Evolutionary conservation across 73 alveolate genomes (phyloP), one percentile per base, ranked within the genome.

Genomic region (Stentor coeruleus): DNA sequence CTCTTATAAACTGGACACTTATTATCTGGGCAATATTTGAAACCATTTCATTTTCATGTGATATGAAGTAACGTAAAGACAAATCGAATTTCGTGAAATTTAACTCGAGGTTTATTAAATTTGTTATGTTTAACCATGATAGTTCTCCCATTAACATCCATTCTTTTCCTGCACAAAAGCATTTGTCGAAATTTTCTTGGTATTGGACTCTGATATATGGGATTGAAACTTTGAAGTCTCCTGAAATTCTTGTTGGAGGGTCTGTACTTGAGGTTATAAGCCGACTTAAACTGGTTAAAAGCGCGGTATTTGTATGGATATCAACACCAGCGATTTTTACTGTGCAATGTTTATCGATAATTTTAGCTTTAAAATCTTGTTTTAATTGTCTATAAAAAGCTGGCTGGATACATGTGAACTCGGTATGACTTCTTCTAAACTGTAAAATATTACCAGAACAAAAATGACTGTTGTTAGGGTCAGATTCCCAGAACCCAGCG

Each of bases 141-240:
- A 20, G 28, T 20, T 49, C 66, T 6, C 28, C 6, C 6, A 49
- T 49, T 49, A 49, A 49, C 66, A 49, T 49, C 66, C 66, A 49
- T 49, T 49, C 66, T 6, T 49, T 6, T 6, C 66, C 66, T 49
- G 6, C 28, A 20, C 66, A 49, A 20, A 49, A 49, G 20, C 66
- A 49, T 49, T 49, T 49, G 66, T 49, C 66, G 66, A 49, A 49
- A 20, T 11, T 49, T 49, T 49, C 66, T 49, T 49, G 66, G 66
- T 49, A 49, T 6, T 49, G 28, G 6, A 49, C 20, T 49, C 66
- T 6, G 6, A 49, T 11, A 11, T 11, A 6, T 49, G 66, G 66
- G 20, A 49, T 49, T 49, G 66, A 49, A 11, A 49, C 28, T 6
- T 6, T 11, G 6, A 49, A 11, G 28, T 6, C 6, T 6, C 6